Evolutionary conservation across 1,284 basidiomycete species (phyloP), one percentile per base, ranked within the genome.

Genomic region (Sanghuangporus baumii): DNA sequence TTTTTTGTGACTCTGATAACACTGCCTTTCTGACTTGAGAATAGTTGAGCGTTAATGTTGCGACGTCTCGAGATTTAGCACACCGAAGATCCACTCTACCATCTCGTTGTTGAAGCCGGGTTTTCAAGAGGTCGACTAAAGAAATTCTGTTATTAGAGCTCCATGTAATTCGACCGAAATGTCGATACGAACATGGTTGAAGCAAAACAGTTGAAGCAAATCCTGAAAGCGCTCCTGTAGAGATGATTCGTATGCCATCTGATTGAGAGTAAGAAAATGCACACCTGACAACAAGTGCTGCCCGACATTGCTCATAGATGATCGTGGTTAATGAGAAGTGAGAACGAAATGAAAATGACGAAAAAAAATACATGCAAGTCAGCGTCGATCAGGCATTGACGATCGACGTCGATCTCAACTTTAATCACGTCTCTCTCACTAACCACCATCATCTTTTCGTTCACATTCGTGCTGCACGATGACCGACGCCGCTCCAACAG

Each of bases 41-140:
- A 23, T 50, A 23, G 41, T 36, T 60, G 41, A 57, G 41, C 56
- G 55, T 48, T 47, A 52, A 59, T 12, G 61, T 26, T 37, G 43
- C n/a, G 7, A 66, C 54, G 2, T 40, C 9, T 18, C 23, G 40
- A 56, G 61, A 52, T 34, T 57, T 7, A 46, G 67, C 76, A 67
- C 65, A 80, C 79, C 75, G 74, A 62, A 72, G 66, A 55, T 71
- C 68, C 58, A 71, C 60, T 16, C 67, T 68, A 5, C 80, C 79
- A 71, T 88, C 86, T 56, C 83, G 81, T 74, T 95, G 91, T 73
- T 96, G 92, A 65, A 95, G 72, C 48, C 93, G 83, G 18, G 94
- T 96, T 76, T 96, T 96, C 69, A 96, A 75, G 37, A 96, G 78
- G 74, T 96, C 94, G 67, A 96, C 89, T 91, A 62, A n/a, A 23